phyloP scores from a whole-genome alignment of 2,329 filamentous ascomycete genomes.

The Fusarium palustre region DNA sequence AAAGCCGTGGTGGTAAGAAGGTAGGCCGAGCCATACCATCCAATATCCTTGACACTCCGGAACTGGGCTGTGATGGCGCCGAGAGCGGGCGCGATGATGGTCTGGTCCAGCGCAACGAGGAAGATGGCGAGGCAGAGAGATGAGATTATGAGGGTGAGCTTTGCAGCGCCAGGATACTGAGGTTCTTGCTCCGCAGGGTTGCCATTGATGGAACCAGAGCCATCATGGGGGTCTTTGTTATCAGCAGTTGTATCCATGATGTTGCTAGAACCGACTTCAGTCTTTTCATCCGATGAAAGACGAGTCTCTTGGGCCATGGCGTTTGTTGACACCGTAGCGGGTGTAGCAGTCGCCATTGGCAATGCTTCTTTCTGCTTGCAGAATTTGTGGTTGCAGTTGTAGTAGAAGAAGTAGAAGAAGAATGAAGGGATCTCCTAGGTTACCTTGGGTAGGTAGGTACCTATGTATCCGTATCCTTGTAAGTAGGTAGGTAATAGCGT shows the following conservation, averaged over 20 bases:
- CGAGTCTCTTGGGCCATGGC: slow-evolving; percentile 40
- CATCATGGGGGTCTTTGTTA: slow-evolving; percentile 25
- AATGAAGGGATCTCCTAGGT: not conserved
- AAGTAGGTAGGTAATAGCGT: not conserved
- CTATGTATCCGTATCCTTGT: not conserved
- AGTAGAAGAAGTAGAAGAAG: not conserved
- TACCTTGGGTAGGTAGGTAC: too few relatives aligned
- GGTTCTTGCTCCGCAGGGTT: slow-evolving; percentile 10
- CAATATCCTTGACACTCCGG: slow-evolving; percentile 59
- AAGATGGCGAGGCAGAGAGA: slow-evolving; percentile 62
- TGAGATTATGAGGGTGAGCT: slow-evolving; percentile 56
- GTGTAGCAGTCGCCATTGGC: slow-evolving; percentile 31
- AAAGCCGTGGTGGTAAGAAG: slow-evolving; percentile 62
- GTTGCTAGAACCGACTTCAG: slow-evolving; percentile 48
- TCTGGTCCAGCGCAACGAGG: slow-evolving; percentile 64
- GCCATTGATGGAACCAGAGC: slow-evolving; percentile 15
- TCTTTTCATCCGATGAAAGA: slow-evolving; percentile 49
- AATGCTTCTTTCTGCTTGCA: not conserved
- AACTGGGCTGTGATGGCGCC: slow-evolving; percentile 63
- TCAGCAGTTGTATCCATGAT: slow-evolving; percentile 35
- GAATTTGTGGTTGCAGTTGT: not conserved
- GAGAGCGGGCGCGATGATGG: slow-evolving; percentile 64
- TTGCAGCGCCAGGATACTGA: slow-evolving; percentile 56
- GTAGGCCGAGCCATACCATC: slow-evolving; percentile 65
- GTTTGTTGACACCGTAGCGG: slow-evolving; percentile 29